phyloP scores from a whole-genome alignment of 768 basidiomycete genomes.

The Rubroboletus pulcherrimus region DNA sequence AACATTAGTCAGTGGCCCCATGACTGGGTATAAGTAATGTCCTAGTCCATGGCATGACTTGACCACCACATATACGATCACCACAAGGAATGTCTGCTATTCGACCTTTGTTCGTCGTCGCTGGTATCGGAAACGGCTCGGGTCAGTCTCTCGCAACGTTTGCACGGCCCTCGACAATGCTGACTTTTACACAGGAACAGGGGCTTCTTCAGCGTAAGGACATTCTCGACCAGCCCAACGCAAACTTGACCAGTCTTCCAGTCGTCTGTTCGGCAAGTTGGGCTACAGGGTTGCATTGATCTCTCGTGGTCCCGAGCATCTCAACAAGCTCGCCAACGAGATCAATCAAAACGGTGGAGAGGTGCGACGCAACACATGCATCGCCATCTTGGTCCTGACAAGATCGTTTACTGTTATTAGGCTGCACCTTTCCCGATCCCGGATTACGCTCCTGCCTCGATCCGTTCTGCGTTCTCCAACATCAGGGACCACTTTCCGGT shows the following conservation, averaged over 20 bases:
- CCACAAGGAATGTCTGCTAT: slow-evolving; percentile 27
- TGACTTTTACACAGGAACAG: slow-evolving; percentile 42
- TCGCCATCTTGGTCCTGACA: neutral
- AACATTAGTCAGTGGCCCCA: too few relatives aligned
- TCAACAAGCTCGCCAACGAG: slow-evolving; percentile 51
- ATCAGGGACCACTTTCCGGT: slow-evolving; percentile 45
- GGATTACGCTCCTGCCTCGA: slow-evolving; percentile 47
- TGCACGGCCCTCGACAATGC: neutral
- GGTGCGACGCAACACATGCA: slow-evolving; percentile 31
- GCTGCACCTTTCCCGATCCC: slow-evolving; percentile 54
- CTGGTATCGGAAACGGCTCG: slow-evolving; percentile 46
- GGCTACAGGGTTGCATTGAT: slow-evolving; percentile 68
- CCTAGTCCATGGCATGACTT: neutral
- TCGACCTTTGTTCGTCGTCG: slow-evolving; percentile 55
- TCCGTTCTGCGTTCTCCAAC: slow-evolving; percentile 46
- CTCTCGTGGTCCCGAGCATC: slow-evolving; percentile 50
- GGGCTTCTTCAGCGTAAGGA: slow-evolving; percentile 54
- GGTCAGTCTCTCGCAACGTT: slow-evolving; percentile 20
- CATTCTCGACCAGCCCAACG: neutral
- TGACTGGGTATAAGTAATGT: slow-evolving; percentile 10
- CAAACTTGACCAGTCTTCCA: slow-evolving; percentile 21
- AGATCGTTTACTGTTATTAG: slow-evolving; percentile 30
- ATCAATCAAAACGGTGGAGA: slow-evolving; percentile 58
- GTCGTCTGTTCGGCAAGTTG: slow-evolving; percentile 55
- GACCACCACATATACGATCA: neutral